Percentiles rank a stretch among this genome's conserved stretches.
Conservation (phyloP, 345 rosid species). For the Garcia nutans region DNA sequence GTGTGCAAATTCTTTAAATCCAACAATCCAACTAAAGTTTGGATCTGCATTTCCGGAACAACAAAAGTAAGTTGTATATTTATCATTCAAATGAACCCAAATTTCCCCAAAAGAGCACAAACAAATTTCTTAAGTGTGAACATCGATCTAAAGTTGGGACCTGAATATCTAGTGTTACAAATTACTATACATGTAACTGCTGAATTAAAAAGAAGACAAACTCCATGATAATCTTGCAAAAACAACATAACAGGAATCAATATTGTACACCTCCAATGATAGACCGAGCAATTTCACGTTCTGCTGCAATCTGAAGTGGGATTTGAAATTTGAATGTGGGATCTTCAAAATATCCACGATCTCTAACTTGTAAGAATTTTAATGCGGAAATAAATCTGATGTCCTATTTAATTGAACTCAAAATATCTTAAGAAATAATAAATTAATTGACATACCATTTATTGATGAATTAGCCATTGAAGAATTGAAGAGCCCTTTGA, state of each 20-base stretch:
- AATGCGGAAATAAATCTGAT: too few relatives aligned
- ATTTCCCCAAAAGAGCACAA: slow-evolving; percentile 1
- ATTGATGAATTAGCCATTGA: too few relatives aligned
- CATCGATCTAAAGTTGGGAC: background rate
- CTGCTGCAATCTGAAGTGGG: slow-evolving; percentile 88
- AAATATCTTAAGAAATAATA: too few relatives aligned
- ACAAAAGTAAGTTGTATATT: slow-evolving; percentile 9
- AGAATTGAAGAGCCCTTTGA: too few relatives aligned
- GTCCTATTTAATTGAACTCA: too few relatives aligned
- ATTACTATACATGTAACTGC: too few relatives aligned
- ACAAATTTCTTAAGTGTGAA: background rate
- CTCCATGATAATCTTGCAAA: background rate
- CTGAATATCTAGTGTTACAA: background rate
- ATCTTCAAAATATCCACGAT: slow-evolving; percentile 65
- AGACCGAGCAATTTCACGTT: slow-evolving; percentile 88
- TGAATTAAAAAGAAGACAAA: too few relatives aligned
- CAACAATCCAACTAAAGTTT: slow-evolving; percentile 68
- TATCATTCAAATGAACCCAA: background rate
- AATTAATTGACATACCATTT: too few relatives aligned
- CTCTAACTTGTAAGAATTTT: too few relatives aligned
- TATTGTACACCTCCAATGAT: slow-evolving; percentile 56
- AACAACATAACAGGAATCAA: background rate
- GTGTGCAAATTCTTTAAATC: slow-evolving; percentile 80
- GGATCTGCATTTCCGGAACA: slow-evolving; percentile 44
- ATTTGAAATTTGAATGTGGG: slow-evolving; percentile 83